Evolutionary conservation across 306 rosid species (phyloP).

Genomic region (Cotoneaster glaucophyllus): DNA sequence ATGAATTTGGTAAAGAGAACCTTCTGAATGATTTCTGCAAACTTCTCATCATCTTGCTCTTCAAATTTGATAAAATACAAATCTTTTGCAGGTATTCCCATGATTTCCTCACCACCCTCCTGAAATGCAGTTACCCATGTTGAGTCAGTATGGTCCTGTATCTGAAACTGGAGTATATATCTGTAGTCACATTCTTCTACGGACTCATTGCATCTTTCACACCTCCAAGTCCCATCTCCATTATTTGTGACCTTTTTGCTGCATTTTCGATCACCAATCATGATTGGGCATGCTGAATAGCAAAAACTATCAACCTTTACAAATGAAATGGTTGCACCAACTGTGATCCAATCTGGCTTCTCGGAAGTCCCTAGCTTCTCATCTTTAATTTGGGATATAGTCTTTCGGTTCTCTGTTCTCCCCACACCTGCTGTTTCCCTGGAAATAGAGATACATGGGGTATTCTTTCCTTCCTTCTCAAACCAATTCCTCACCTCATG

Average conservation of each 20-base stretch:
- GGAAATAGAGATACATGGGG: slow-evolving; percentile 57
- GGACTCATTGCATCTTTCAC: slow-evolving; percentile 70
- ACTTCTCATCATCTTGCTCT: slow-evolving; percentile 61
- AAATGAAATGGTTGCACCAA: slow-evolving; percentile 56
- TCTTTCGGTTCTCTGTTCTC: slow-evolving; percentile 52
- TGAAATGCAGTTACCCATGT: slow-evolving; percentile 92
- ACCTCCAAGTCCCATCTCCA: slow-evolving; percentile 90
- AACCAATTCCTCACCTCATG: slow-evolving; percentile 55
- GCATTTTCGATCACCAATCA: slow-evolving; percentile 78
- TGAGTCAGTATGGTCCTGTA: slow-evolving; percentile 77
- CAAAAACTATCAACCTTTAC: slow-evolving; percentile 69
- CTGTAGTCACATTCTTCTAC: slow-evolving; percentile 71
- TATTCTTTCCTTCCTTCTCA: slow-evolving; percentile 66
- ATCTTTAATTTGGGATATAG: slow-evolving; percentile 75
- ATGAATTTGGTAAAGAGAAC: slow-evolving; percentile 50
- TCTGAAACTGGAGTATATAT: slow-evolving; percentile 69
- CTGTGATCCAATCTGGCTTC: slow-evolving; percentile 90
- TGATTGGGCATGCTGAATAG: slow-evolving; percentile 79
- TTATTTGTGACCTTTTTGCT: slow-evolving; percentile 74
- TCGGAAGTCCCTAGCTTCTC: slow-evolving; percentile 88
- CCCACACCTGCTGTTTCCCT: slow-evolving; percentile 41
- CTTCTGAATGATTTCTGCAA: slow-evolving; percentile 53
- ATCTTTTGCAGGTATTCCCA: slow-evolving; percentile 73
- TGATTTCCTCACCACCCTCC: slow-evolving; percentile 84
- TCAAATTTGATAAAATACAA: slow-evolving; percentile 57